phyloP scores from a whole-genome alignment of 768 basidiomycete genomes.

The Pluteus cervinus region DNA sequence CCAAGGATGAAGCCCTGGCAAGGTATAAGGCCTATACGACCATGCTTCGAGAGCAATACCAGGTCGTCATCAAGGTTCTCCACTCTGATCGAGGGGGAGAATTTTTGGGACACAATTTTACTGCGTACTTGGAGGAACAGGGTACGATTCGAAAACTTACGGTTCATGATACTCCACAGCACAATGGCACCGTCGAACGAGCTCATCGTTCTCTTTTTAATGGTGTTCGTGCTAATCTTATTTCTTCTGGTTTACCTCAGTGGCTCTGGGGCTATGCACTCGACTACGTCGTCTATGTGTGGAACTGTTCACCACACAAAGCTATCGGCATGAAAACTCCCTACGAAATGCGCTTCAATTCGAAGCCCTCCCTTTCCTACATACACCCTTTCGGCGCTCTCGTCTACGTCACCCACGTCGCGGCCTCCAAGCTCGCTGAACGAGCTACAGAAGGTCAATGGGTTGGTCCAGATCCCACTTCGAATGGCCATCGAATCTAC shows the following conservation, averaged over 20 bases:
- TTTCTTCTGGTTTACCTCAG: constrained; percentile 11
- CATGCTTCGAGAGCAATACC: too few relatives aligned
- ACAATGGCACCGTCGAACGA: constrained; percentile 32
- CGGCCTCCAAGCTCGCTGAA: neutral
- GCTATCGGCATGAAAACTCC: neutral
- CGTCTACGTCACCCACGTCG: neutral
- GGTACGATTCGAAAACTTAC: constrained; percentile 28
- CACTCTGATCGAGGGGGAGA: constrained; percentile 29
- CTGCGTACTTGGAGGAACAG: constrained; percentile 11
- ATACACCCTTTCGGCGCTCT: neutral
- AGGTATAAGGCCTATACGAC: too few relatives aligned
- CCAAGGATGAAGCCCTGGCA: too few relatives aligned
- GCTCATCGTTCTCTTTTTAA: constrained; percentile 23
- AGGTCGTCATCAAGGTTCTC: constrained; percentile 21
- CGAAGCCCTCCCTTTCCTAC: neutral
- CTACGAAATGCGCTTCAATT: neutral
- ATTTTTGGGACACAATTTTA: constrained; percentile 22
- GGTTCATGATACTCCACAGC: constrained; percentile 24
- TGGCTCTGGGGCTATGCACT: constrained; percentile 20
- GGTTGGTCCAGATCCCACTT: neutral
- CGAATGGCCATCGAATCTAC: neutral
- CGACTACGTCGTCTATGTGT: constrained; percentile 11
- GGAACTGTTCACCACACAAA: constrained; percentile 3
- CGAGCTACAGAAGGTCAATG: neutral
- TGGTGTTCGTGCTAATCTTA: constrained; percentile 15